phyloP scores from a whole-genome alignment of 768 basidiomycete genomes.

The Floccularia luteovirens region DNA sequence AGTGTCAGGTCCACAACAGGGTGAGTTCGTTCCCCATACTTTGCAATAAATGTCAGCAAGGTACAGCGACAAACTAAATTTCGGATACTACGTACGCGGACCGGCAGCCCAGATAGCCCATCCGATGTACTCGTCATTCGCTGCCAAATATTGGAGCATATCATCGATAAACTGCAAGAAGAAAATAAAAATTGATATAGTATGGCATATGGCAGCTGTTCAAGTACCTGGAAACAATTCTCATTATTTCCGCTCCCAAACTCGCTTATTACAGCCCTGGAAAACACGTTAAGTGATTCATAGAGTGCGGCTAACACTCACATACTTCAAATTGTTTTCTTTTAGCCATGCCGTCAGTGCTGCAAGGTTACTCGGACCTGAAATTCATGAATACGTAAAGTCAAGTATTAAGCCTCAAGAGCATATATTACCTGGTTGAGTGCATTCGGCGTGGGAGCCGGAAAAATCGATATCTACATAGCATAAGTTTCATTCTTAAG shows the following conservation, averaged over 20 bases:
- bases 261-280: constrained; percentile 35
- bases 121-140: constrained; percentile 38
- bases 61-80: not conserved
- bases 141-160: constrained; percentile 28
- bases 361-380: constrained; percentile 32
- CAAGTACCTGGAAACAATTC: constrained; percentile 28
- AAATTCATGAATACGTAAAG: not conserved
- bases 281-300: not conserved
- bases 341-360: constrained; percentile 32
- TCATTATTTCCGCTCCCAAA: constrained; percentile 37
- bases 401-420: not conserved
- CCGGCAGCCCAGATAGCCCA: constrained; percentile 44
- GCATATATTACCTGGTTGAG: constrained; percentile 27
- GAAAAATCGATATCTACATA: constrained; percentile 32
- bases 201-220: not conserved
- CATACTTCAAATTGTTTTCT: constrained; percentile 33
- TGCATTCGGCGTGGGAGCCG: constrained; percentile 31
- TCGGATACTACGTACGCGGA: constrained; percentile 22
- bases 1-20: constrained; percentile 35
- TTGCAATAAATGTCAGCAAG: not conserved
- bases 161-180: constrained; percentile 22
- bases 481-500: not conserved
- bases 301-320: not conserved
- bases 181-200: not conserved
- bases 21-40: constrained; percentile 35